Evolutionary conservation across 192 early-diverging fungal genomes (phyloP).

Genomic region (Jimgerdemannia flammicorona): DNA sequence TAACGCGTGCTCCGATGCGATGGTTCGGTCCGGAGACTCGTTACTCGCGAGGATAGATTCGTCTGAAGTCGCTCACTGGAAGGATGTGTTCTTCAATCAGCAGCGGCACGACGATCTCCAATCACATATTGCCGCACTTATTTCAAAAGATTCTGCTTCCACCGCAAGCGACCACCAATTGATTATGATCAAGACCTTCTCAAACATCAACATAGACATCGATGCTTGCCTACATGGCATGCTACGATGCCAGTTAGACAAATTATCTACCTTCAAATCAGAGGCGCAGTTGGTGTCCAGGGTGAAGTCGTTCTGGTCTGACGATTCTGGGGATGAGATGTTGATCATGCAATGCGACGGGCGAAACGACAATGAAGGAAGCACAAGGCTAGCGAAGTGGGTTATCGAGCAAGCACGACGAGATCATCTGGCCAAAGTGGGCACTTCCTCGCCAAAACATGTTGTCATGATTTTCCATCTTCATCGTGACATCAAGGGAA

Average conservation of each 20-base stretch:
- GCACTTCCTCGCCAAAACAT: neutral
- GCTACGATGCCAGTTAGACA: conserved; percentile 1
- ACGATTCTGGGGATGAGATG: neutral
- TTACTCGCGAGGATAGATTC: neutral
- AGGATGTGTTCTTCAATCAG: conserved; percentile 4
- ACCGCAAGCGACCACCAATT: neutral
- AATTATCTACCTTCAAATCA: neutral
- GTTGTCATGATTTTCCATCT: neutral
- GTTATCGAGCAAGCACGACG: too few relatives aligned
- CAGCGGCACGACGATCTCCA: conserved; percentile 4
- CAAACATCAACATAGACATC: conserved; percentile 16
- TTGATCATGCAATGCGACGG: too few relatives aligned
- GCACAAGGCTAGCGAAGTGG: too few relatives aligned
- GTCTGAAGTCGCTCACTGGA: conserved; percentile 2
- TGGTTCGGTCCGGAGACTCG: conserved; percentile 5
- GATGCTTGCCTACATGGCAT: conserved; percentile 1
- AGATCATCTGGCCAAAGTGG: too few relatives aligned
- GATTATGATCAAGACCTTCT: conserved; percentile 17
- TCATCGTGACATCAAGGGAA: neutral
- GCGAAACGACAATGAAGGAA: too few relatives aligned
- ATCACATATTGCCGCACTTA: neutral
- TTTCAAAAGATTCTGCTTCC: neutral
- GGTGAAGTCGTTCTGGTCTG: neutral
- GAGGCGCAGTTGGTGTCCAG: neutral
- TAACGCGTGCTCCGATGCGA: conserved; percentile 11